Percentiles rank a stretch among this genome's conserved stretches.
Conservation (phyloP, 1,139 yeast genomes). For the Kluyveromyces sp. region DNA sequence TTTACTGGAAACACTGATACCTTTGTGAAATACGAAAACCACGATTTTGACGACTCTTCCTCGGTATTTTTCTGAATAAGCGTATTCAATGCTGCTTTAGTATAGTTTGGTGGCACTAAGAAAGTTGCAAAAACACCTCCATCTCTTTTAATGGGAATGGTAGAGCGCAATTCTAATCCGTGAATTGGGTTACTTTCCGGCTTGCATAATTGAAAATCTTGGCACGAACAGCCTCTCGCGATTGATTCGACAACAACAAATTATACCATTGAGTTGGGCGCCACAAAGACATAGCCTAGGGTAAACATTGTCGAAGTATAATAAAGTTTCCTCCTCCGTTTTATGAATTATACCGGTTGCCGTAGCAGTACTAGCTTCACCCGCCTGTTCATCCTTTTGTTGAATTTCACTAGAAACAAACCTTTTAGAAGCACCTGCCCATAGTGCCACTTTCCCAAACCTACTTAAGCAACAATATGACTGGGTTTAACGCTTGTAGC, state of each 20-base stretch:
- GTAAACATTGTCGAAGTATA: conserved; percentile 47
- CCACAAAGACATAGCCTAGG: conserved; percentile 38
- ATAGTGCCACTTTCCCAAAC: neutral
- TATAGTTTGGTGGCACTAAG: conserved; percentile 44
- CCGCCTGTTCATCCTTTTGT: conserved; percentile 38
- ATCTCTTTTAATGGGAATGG: conserved; percentile 69
- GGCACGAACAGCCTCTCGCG: conserved; percentile 31
- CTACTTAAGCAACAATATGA: neutral
- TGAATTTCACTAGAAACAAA: conserved; percentile 34
- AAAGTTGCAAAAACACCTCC: conserved; percentile 91
- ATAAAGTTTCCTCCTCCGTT: conserved; percentile 43
- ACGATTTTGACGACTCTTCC: conserved; percentile 26
- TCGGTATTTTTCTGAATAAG: conserved; percentile 44
- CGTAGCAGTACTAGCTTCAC: conserved; percentile 42
- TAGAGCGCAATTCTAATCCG: conserved; percentile 36
- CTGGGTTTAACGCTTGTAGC: too few relatives aligned
- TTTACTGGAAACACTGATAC: conserved; percentile 64
- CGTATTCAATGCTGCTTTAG: conserved; percentile 44
- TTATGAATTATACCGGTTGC: conserved; percentile 56
- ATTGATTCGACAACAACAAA: conserved; percentile 27
- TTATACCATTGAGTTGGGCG: conserved; percentile 35
- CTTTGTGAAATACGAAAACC: conserved; percentile 32
- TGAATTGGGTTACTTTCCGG: conserved; percentile 35
- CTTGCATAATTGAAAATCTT: conserved; percentile 35
- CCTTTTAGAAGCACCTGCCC: conserved; percentile 12